These are phyloP conservation scores for Penicillium polonicum DNA, from an alignment of 2,329 filamentous ascomycete species.

Conservation along the genomic window DNA sequence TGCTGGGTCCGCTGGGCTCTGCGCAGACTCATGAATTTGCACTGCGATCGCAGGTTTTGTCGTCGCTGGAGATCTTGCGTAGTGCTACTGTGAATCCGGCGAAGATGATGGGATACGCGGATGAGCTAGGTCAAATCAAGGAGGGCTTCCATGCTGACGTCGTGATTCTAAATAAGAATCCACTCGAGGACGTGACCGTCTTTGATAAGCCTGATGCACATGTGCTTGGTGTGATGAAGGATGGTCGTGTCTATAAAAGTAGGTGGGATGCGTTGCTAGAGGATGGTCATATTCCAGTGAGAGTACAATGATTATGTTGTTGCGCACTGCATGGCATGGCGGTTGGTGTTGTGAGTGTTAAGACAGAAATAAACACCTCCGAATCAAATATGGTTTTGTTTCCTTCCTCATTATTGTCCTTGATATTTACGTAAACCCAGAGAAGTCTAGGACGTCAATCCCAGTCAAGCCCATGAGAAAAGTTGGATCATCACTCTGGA, in stretches of 20 bases:
- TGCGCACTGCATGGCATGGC: not conserved
- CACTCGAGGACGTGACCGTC: conserved; percentile 54
- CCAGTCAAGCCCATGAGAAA: conserved; percentile 33
- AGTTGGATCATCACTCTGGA: conserved; percentile 26
- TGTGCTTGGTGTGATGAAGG: conserved; percentile 55
- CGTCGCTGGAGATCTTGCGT: conserved; percentile 45
- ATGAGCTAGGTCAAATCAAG: conserved; percentile 51
- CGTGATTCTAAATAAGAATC: conserved; percentile 52
- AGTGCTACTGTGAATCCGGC: conserved; percentile 56
- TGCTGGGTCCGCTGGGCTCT: conserved; percentile 50
- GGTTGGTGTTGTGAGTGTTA: not conserved
- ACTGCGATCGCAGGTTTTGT: conserved; percentile 45
- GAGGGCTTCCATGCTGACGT: conserved; percentile 54
- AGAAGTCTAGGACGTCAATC: conserved; percentile 27
- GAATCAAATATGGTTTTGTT: too few species aligned
- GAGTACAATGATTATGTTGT: conserved; percentile 15
- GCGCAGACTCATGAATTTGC: conserved; percentile 52
- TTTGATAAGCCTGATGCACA: conserved; percentile 50
- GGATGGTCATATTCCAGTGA: conserved; percentile 22
- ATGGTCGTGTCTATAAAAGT: conserved; percentile 49
- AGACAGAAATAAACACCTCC: not conserved
- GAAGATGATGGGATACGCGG: conserved; percentile 48
- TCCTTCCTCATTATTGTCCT: too few species aligned
- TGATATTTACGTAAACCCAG: conserved; percentile 4
- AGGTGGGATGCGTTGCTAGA: conserved; percentile 23